These are phyloP conservation scores for Jacaranda copaia DNA, from an alignment of 257 asterid species.

Conservation along the genomic window DNA sequence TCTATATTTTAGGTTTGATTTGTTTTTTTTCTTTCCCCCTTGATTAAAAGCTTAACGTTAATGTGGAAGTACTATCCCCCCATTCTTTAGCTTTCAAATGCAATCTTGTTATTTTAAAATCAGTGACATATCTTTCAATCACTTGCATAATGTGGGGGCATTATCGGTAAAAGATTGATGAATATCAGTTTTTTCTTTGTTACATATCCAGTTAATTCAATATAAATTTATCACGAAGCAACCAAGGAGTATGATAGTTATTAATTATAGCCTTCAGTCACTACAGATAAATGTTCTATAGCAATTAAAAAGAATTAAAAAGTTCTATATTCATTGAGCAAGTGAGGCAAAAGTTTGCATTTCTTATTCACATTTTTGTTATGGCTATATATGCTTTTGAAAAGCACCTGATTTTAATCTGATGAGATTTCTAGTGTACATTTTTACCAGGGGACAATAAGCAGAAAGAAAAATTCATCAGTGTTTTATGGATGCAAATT, in stretches of 20 bases:
- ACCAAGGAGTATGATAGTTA: too few relatives aligned
- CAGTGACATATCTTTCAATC: not conserved
- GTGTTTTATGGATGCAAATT: too few relatives aligned
- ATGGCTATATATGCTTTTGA: not conserved
- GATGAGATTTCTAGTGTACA: not conserved
- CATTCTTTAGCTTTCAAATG: not conserved
- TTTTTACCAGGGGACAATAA: too few relatives aligned
- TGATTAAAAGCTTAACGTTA: constrained; percentile 6
- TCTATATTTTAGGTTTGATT: not conserved
- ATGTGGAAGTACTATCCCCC: not conserved
- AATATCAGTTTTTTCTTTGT: not conserved
- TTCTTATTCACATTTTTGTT: not conserved
- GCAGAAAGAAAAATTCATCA: too few relatives aligned
- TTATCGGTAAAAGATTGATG: not conserved
- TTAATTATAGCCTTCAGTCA: too few relatives aligned
- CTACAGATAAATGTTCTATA: too few relatives aligned
- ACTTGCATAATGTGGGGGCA: constrained; percentile 2
- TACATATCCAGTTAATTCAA: not conserved
- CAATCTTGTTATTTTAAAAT: not conserved
- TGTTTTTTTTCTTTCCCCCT: not conserved
- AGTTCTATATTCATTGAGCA: not conserved
- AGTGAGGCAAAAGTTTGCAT: not conserved
- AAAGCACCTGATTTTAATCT: not conserved
- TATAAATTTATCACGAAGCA: not conserved
- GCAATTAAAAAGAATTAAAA: not conserved